Evolutionary conservation across 2,329 filamentous ascomycete genomes (phyloP).

Genomic region (Colletotrichum graminicola): DNA sequence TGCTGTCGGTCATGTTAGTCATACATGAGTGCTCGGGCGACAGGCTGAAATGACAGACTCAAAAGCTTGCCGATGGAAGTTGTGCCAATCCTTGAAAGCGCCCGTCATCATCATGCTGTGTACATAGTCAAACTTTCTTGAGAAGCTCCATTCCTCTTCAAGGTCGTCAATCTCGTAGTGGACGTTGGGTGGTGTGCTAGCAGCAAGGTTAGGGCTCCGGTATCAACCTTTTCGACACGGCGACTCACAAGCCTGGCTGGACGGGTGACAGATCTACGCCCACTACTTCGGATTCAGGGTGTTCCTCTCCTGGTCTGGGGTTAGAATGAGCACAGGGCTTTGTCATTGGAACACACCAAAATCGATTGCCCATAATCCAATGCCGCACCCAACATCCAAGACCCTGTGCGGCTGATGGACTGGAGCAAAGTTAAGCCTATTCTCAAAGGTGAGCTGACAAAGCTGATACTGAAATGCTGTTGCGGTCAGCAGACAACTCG

Average conservation of each 20-base stretch:
- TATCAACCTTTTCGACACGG: neutral
- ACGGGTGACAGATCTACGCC: conserved; percentile 63
- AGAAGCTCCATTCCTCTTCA: conserved; percentile 61
- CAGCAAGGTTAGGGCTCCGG: conserved; percentile 23
- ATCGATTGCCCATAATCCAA: conserved; percentile 65
- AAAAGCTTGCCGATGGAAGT: conserved; percentile 45
- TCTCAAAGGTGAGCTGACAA: conserved; percentile 58
- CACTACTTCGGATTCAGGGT: conserved; percentile 54
- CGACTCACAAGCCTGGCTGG: conserved; percentile 51
- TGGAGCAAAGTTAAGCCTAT: conserved; percentile 59
- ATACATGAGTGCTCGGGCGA: neutral
- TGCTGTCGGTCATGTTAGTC: conserved; percentile 26
- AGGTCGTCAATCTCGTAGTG: conserved; percentile 70
- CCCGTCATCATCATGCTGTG: conserved; percentile 52
- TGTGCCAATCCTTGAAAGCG: conserved; percentile 46
- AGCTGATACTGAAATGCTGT: conserved; percentile 52
- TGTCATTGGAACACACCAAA: conserved; percentile 52
- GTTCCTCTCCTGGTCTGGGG: conserved; percentile 51
- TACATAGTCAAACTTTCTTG: conserved; percentile 51
- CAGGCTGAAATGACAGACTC: conserved; percentile 28
- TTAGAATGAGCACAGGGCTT: neutral
- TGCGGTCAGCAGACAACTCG: neutral
- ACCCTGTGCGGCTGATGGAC: conserved; percentile 55
- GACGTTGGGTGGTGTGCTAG: conserved; percentile 56
- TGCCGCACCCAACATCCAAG: conserved; percentile 65